phyloP scores from a whole-genome alignment of 2,329 filamentous ascomycete genomes.

The Cordyceps tenuipes region DNA sequence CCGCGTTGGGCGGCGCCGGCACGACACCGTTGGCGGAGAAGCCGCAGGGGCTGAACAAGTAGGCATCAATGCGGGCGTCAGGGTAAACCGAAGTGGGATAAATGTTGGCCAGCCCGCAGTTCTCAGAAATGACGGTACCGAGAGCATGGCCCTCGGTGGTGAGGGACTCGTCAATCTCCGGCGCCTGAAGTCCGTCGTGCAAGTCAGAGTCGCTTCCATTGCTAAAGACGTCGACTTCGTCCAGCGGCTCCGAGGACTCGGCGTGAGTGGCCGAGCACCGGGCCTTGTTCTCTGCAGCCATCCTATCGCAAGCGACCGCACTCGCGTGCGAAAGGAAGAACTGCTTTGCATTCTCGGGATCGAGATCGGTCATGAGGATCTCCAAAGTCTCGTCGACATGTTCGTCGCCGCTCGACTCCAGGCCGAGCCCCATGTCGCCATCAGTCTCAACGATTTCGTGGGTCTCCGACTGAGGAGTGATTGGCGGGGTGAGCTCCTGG shows the following conservation, averaged over 20 bases:
- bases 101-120: constrained; percentile 79
- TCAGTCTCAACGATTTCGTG: constrained; percentile 43
- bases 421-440: constrained; percentile 34
- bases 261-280: constrained; percentile 46
- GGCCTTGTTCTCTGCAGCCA: constrained; percentile 58
- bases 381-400: constrained; percentile 68
- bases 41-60: constrained; percentile 91
- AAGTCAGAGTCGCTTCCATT: constrained; percentile 46
- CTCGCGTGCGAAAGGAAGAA: constrained; percentile 68
- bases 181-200: constrained; percentile 47
- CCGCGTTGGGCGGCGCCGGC: constrained; percentile 59
- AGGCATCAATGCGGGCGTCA: constrained; percentile 88
- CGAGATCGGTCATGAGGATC: constrained; percentile 65
- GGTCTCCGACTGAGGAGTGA: constrained; percentile 56
- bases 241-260: constrained; percentile 42
- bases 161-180: constrained; percentile 59
- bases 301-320: constrained; percentile 77
- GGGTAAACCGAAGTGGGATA: constrained; percentile 84
- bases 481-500: constrained; percentile 69
- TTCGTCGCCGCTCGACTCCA: constrained; percentile 35
- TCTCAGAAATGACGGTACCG: constrained; percentile 84
- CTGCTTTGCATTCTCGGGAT: constrained; percentile 60
- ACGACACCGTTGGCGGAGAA: constrained; percentile 97
- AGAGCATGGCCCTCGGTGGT: constrained; percentile 91
- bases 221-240: constrained; percentile 76